Base-by-base conservation (phyloP, 2,329 filamentous ascomycete genomes). In the Apiospora marii region DNA sequence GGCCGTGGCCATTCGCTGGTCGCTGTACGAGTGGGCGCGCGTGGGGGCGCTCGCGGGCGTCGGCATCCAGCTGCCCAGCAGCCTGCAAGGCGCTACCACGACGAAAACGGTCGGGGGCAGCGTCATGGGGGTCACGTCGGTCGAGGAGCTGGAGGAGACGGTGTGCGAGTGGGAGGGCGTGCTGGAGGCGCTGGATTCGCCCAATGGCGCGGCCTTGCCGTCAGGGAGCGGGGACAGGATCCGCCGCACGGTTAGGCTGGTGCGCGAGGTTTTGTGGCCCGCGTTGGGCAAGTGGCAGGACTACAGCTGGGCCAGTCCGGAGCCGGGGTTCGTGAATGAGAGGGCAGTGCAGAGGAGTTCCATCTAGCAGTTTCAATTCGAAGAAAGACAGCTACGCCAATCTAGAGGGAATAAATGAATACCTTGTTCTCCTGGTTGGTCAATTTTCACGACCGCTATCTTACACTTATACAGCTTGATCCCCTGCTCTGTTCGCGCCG, bases 1-100 rank as follows among this genome's bases (percentile, higher is more conserved):
- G 82, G 91, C 93, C 68, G 89, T 98, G 22, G 92, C 94, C 0
- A 94, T 98, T 71, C 91, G 94, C 6, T 98, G 92, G 86, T 91
- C 94, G 2, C 85, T 98, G 69, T 87, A 90, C 72, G 86, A 85
- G 67, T 92, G 90, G 90, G 84, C 87, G 0, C 81, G 84, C n/a
- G 80, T 83, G 0, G 90, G 88, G 0, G 85, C 84, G 0, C 77
- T 74, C 67, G 86, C 79, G 7, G n/a, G 27, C 16, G 37, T 58
- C n/a, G 69, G 37, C 6, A 79, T 22, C 74, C 72, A 72, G 51
- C 69, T 78, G 41, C 71, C 70, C 2, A 46, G 44, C 22, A 74
- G 72, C 1, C 70, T 69, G 64, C 19, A n/a, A 22, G 46, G 46
- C 22, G 85, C 81, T 48, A 41, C 43, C 22, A 74, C 44, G 1